Base-by-base conservation (phyloP, 805 yeast species). In the Naumovozyma castellii region DNA sequence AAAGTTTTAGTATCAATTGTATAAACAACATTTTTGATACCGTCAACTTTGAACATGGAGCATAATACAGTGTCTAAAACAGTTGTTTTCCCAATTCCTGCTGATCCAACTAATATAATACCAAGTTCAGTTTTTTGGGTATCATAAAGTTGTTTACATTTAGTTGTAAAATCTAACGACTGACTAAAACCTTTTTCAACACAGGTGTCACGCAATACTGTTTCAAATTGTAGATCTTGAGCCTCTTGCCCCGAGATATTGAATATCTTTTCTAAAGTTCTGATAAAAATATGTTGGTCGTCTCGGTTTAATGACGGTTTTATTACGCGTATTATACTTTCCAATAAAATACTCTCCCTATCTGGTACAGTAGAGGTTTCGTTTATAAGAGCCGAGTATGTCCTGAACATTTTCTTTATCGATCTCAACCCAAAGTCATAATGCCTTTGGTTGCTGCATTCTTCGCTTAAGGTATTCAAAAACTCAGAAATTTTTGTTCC, bases 391-490 rank as follows among this genome's bases (percentile, higher is more conserved):
- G 53, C 45, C 2, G 86, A 84, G 46, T 88, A 78, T 40, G 71
- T 72, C 6, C 66, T 59, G 14, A 90, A 57, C 1, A 80, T 74
- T 30, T 77, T 69, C 52, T 88, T 90, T 42, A 90, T 57, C 0
- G 95, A 79, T 43, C 97, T 69, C 33, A 90, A 62, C 0, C 97
- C 95, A 70, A 90, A 90, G 52, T 90, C 97, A 50, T 90, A 90
- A 54, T 90, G 97, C 3, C 59, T 53, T 52, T 85, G 95, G 0
- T 44, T 17, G 0, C 83, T 68, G 10, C 76, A 59, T 0, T 42
- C 37, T 0, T 13, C n/a, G 2, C 57, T 52, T n/a, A 90, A 55
- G 1, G 53, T 54, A 1, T 44, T 44, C 45, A 85, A 80, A 22
- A 84, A 67, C 0, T 73, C 67, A 0, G 81, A 84, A 14, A 83